These are phyloP conservation scores for Rusavskia elegans DNA, from an alignment of 495 filamentous ascomycete genomes.

Conservation along the genomic window DNA sequence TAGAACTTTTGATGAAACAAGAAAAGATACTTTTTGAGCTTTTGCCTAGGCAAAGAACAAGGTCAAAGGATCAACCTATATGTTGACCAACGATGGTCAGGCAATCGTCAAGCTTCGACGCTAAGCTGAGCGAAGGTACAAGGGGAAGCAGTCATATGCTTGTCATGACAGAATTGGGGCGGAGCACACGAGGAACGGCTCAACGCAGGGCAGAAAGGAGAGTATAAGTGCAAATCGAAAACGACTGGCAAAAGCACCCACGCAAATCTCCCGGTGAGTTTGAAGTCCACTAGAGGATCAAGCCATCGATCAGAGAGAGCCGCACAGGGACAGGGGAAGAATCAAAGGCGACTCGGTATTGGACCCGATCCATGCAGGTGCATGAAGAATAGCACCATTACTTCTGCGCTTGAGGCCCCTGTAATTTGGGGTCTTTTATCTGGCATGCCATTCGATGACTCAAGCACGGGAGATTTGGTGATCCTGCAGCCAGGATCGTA, in stretches of 20 bases:
- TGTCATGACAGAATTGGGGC: not conserved
- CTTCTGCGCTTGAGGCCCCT: not conserved
- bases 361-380: not conserved
- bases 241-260: not conserved
- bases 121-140: not conserved
- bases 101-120: not conserved
- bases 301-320: not conserved
- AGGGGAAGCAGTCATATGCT: not conserved
- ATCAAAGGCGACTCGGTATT: not conserved
- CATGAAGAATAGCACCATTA: not conserved
- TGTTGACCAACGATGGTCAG: not conserved
- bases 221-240: slow-evolving; percentile 1
- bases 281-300: not conserved
- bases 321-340: not conserved
- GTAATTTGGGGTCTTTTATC: not conserved
- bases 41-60: not conserved
- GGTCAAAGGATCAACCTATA: not conserved
- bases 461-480: not conserved
- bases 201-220: slow-evolving; percentile 3
- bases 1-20: not conserved
- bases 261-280: not conserved
- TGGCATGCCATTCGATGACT: not conserved
- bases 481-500: not conserved
- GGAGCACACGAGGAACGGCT: slow-evolving; percentile 1
- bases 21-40: not conserved